phyloP scores from a whole-genome alignment of 2,329 filamentous ascomycete genomes.

The Phialocephala sp. region DNA sequence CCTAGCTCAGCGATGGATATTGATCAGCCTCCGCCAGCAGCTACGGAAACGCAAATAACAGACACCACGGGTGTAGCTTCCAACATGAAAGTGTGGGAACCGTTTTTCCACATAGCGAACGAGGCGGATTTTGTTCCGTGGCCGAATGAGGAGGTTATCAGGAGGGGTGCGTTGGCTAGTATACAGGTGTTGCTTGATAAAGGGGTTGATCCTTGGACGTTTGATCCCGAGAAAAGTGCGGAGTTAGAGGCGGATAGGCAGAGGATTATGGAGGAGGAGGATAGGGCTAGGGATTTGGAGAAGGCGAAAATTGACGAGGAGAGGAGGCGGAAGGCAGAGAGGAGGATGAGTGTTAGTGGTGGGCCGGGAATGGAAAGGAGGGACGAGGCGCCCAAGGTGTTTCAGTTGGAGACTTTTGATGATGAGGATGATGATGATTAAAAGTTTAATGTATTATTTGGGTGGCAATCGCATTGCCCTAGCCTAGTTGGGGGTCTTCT shows the following conservation, averaged over 20 bases:
- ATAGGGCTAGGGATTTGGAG: conserved; percentile 35
- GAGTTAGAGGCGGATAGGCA: conserved; percentile 44
- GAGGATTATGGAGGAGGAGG: conserved; percentile 42
- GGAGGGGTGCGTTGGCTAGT: conserved; percentile 68
- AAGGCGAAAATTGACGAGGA: conserved; percentile 44
- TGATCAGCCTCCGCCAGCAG: conserved; percentile 34
- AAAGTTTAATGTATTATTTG: not conserved
- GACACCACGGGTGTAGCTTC: conserved; percentile 31
- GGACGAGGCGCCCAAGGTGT: conserved; percentile 47
- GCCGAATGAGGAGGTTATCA: conserved; percentile 74
- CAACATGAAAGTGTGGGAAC: conserved; percentile 43
- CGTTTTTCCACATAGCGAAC: conserved; percentile 58
- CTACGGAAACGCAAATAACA: conserved; percentile 28
- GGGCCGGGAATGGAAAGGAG: conserved; percentile 34
- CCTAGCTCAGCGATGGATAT: conserved; percentile 31
- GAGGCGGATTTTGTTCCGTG: conserved; percentile 74
- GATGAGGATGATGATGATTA: conserved; percentile 44
- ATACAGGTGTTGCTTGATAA: conserved; percentile 66
- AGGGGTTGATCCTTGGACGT: conserved; percentile 65
- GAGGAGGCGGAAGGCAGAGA: conserved; percentile 37
- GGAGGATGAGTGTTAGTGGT: conserved; percentile 35
- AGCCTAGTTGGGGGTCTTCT: not conserved
- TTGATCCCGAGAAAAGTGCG: conserved; percentile 56
- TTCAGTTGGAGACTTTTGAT: conserved; percentile 49
- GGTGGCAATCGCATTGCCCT: not conserved